These are phyloP conservation scores for Phaeodactylum tricornutum DNA, from an alignment of 108 stramenopile genomes.

Conservation along the genomic window DNA sequence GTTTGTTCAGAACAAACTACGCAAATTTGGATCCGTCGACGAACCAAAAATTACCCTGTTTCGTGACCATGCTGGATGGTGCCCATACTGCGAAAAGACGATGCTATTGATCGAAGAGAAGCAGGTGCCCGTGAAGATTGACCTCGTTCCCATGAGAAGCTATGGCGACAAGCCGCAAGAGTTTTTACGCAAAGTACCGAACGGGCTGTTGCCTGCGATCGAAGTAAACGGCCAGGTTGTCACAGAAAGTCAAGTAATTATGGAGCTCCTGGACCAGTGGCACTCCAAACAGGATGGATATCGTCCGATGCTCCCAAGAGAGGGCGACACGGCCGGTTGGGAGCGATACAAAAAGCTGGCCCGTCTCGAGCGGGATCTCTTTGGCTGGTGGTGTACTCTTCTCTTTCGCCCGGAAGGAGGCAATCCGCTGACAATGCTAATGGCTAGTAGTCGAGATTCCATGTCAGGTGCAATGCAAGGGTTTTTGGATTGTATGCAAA, in stretches of 20 bases:
- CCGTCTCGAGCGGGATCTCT: slow-evolving; percentile 81
- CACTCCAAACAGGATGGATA: slow-evolving; percentile 59
- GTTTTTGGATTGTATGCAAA: slow-evolving; percentile 62
- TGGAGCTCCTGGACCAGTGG: slow-evolving; percentile 80
- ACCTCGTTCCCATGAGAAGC: slow-evolving; percentile 85
- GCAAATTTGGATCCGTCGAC: slow-evolving; percentile 34
- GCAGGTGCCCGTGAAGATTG: slow-evolving; percentile 77
- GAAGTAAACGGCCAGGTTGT: slow-evolving; percentile 62
- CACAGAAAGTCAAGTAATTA: slow-evolving; percentile 82
- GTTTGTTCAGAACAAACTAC: slow-evolving; percentile 62
- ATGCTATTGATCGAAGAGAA: slow-evolving; percentile 92
- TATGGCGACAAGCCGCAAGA: slow-evolving; percentile 87
- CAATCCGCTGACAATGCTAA: slow-evolving; percentile 25
- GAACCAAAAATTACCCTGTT: slow-evolving; percentile 49
- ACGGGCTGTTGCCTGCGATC: slow-evolving; percentile 82
- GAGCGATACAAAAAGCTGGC: slow-evolving; percentile 46
- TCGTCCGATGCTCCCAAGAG: slow-evolving; percentile 70
- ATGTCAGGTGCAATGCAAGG: slow-evolving; percentile 71
- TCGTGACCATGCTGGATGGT: slow-evolving; percentile 69
- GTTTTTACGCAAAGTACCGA: slow-evolving; percentile 79
- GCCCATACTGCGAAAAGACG: slow-evolving; percentile 31
- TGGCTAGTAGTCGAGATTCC: slow-evolving; percentile 24
- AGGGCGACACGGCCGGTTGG: slow-evolving; percentile 25
- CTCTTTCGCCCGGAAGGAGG: slow-evolving; percentile 72
- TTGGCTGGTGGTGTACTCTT: slow-evolving; percentile 88